Evolutionary conservation across 805 yeast genomes (phyloP).

Genomic region (Wickerhamiella australiensis): DNA sequence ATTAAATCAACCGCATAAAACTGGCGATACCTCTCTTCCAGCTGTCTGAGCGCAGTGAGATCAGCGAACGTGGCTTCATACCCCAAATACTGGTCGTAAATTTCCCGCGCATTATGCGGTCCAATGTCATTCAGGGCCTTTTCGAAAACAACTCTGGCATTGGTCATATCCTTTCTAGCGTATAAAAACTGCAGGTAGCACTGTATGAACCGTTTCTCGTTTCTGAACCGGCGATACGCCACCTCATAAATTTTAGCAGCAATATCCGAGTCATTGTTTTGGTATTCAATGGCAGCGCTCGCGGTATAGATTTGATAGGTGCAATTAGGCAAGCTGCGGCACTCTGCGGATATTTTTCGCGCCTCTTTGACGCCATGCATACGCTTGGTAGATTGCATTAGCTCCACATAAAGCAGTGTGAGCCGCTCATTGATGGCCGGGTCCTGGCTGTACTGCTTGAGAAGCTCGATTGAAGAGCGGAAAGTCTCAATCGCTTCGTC

Average conservation of each 20-base stretch:
- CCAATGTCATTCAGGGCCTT: conserved; percentile 49
- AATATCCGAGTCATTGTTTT: conserved; percentile 44
- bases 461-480: conserved; percentile 38
- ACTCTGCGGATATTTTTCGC: conserved; percentile 54
- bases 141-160: conserved; percentile 75
- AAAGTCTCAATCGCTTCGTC: conserved; percentile 41
- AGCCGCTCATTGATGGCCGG: conserved; percentile 26
- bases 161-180: conserved; percentile 52
- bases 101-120: conserved; percentile 30
- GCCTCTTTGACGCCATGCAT: conserved; percentile 57
- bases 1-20: conserved; percentile 43
- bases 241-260: conserved; percentile 68
- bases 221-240: conserved; percentile 51
- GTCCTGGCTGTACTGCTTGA: conserved; percentile 29
- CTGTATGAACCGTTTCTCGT: conserved; percentile 48
- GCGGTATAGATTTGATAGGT: conserved; percentile 72
- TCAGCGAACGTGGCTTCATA: conserved; percentile 65
- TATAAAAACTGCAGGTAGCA: conserved; percentile 65
- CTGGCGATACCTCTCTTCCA: conserved; percentile 55
- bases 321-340: conserved; percentile 48
- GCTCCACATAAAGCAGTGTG: conserved; percentile 55
- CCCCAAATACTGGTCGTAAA: conserved; percentile 48
- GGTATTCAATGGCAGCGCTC: conserved; percentile 69
- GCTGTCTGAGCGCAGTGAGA: conserved; percentile 47
- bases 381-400: conserved; percentile 63